Evolutionary conservation across 1,139 yeast species (phyloP).

Genomic region (Hyphopichia pseudoburtonii): DNA sequence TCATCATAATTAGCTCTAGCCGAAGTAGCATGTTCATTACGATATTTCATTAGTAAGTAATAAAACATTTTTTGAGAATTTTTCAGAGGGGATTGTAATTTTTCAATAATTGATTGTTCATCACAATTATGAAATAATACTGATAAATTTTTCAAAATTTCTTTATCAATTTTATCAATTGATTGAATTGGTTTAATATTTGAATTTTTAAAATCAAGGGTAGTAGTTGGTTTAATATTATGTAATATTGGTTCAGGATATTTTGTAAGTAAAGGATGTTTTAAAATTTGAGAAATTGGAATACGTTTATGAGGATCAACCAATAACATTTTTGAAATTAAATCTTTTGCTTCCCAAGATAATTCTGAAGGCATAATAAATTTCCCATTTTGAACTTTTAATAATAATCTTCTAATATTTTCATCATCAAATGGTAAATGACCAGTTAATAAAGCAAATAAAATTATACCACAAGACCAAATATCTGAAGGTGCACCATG

Average conservation of each 20-base stretch:
- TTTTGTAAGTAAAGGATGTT: constrained; percentile 77
- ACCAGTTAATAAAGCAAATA: constrained; percentile 91
- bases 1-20: constrained; percentile 16
- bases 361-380: constrained; percentile 80
- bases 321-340: constrained; percentile 76
- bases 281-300: constrained; percentile 66
- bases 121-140: constrained; percentile 90
- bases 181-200: constrained; percentile 52
- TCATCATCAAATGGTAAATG: constrained; percentile 97
- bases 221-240: constrained; percentile 16
- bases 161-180: constrained; percentile 67
- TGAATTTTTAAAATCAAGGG: constrained; percentile 24
- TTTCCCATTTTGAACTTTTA: constrained; percentile 89
- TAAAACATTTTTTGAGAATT: constrained; percentile 91
- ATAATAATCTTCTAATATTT: constrained; percentile 77
- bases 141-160: constrained; percentile 80
- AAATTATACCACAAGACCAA: constrained; percentile 97
- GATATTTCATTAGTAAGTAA: constrained; percentile 75
- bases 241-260: constrained; percentile 48
- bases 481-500: constrained; percentile 98
- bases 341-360: constrained; percentile 80
- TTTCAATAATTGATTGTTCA: constrained; percentile 56
- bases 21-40: constrained; percentile 64
- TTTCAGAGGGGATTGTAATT: constrained; percentile 57
- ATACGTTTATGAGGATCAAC: constrained; percentile 81